Base-by-base conservation (phyloP, 345 rosid genomes). In the Raphanus raphanistrum region DNA sequence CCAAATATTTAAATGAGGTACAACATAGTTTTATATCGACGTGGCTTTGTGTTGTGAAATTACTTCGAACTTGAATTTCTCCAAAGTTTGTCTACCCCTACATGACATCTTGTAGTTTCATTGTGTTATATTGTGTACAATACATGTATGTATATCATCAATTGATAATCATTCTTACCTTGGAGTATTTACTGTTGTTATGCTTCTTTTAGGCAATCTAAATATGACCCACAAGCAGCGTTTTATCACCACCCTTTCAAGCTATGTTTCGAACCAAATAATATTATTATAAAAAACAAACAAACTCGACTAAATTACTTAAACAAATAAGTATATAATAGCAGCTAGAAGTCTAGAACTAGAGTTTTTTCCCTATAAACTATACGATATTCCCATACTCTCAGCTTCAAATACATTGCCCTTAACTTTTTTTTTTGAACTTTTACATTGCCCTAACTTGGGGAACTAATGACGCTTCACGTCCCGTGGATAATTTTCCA, bases 211-310 rank as follows among this genome's bases (percentile, higher is more conserved):
- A 66, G 73, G 35, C 73, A 59, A 72, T 72, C 77, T 72, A 66
- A 72, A 66, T 71, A 74, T 79, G 82, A 79, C 82, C 82, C 77
- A 72, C 77, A 73, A 66, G 71, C 43, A 60, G 52, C 33, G 64
- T 67, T 79, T 73, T 78, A 58, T 79, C 62, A 79, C 82, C 82
- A 72, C 29, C 33, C 73, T 73, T 79, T 67, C 69, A 79, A 79
- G 82, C 82, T 57, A 79, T 67, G 82, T 72, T 72, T 72, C 16
- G 36, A 77, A 77, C 67, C 58, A 59, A 59, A 73, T 71, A 63
- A 55, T 21, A 12, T 7, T 52, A 35, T 38, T 38, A 28, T 63
- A 43, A 33, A 33, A 66, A 32, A 45, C 45, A 45, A 45, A 45
- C 52, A 45, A 12, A 31, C 1, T 72, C 17, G 57, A 72, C 41